phyloP scores from a whole-genome alignment of 2,329 filamentous ascomycete genomes.

The Exophiala oligosperma region DNA sequence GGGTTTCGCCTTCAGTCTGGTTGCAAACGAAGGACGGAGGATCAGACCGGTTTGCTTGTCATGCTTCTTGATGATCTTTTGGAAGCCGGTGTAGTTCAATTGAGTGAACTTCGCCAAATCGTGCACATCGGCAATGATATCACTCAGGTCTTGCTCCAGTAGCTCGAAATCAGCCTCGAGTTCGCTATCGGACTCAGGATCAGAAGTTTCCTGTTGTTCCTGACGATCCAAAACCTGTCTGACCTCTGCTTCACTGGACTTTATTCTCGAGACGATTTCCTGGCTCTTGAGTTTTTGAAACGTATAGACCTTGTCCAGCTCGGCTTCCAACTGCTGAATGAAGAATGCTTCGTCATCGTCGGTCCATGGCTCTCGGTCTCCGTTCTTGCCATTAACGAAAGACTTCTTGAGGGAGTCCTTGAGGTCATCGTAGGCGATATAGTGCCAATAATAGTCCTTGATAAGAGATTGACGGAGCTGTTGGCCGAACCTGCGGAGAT shows the following conservation, averaged over 20 bases:
- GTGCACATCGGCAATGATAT: slow-evolving; percentile 97
- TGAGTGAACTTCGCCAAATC: slow-evolving; percentile 98
- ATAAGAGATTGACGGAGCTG: slow-evolving; percentile 95
- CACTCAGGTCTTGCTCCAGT: slow-evolving; percentile 90
- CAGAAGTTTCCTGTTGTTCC: slow-evolving; percentile 49
- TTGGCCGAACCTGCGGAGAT: slow-evolving; percentile 73
- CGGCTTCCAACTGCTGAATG: slow-evolving; percentile 79
- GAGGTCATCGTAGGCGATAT: slow-evolving; percentile 94
- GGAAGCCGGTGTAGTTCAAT: slow-evolving; percentile 97
- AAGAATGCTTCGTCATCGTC: slow-evolving; percentile 91
- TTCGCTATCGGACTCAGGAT: slow-evolving; percentile 36
- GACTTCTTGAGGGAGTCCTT: slow-evolving; percentile 82
- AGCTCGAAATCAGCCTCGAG: slow-evolving; percentile 90
- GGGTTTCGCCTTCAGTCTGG: slow-evolving; percentile 89
- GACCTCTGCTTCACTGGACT: slow-evolving; percentile 84
- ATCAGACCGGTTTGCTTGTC: slow-evolving; percentile 97
- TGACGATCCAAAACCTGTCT: slow-evolving; percentile 78
- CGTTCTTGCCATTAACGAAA: slow-evolving; percentile 54
- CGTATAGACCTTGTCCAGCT: slow-evolving; percentile 95
- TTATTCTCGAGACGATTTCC: slow-evolving; percentile 90
- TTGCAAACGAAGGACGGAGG: slow-evolving; percentile 92
- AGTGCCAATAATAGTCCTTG: slow-evolving; percentile 96
- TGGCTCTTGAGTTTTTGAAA: slow-evolving; percentile 97
- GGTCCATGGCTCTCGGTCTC: slow-evolving; percentile 70
- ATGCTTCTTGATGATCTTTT: slow-evolving; percentile 99